Evolutionary conservation across 164 flowering plant genomes (phyloP), one percentile per base, ranked within the genome.

Genomic region (Chimonanthus salicifolius): DNA sequence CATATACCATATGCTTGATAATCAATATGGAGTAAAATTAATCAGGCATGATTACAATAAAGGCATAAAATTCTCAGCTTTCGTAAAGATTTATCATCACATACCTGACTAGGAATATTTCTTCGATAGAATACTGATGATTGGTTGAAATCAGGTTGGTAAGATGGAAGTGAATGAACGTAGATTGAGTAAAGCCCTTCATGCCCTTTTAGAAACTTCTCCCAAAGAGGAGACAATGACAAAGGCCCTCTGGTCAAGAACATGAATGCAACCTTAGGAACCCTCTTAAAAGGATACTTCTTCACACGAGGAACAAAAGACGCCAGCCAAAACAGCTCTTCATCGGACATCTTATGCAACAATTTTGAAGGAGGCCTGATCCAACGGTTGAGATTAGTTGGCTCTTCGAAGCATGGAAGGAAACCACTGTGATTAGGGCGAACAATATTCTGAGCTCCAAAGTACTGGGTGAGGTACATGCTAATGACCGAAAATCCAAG

Each of bases 101-200:
- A 65, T 88, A 94, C 99, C 97, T 94, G 85, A 77, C 99, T 94
- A n/a, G 99, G 94, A 62, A 94, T 88, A 68, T 90, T 89, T 67
- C 96, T 84, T 76, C 64, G 70, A 75, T 90, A 85, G 78, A 94
- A 94, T 0, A 84, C 90, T 0, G 99, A 94, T 9, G 86, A 74
- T 2, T 82, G 69, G 18, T 88, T 80, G 47, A 87, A 89, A 16
- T 84, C 75, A 2, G 83, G 75, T n/a, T 69, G 48, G 69, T 84
- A 90, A 48, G 87, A 74, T 18, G 99, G 99, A 73, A 82, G 48
- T 0, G 97, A 78, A 79, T 94, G 99, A 74, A 91, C 65, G 58
- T 92, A 94, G 64, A 94, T 91, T 3, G 97, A 89, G 78, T 87
- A 94, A 9, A 80, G 75, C 76, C 80, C 83, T 68, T 87, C 85